Evolutionary conservation across 1,139 yeast genomes (phyloP), one percentile per base, ranked within the genome.

Genomic region (Petasospora fabianii): DNA sequence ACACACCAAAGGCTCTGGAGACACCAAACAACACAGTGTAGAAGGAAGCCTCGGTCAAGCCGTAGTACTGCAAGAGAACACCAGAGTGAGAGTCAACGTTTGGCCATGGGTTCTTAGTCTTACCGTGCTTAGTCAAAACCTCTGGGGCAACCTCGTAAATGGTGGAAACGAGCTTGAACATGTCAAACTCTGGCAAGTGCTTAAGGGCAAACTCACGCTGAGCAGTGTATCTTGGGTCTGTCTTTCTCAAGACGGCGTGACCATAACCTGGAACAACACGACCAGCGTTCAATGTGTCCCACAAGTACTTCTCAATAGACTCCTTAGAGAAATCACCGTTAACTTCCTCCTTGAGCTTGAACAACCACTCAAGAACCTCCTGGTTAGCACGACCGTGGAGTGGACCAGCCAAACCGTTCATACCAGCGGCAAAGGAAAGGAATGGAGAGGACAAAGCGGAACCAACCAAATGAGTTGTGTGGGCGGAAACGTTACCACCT

Each of bases 51-150:
- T 92, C 96, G 48, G 85, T 84, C 69, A 92, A 78, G 54, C 97
- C 97, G 74, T 90, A 92, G 80, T 92, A 88, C 71, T 90, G 96
- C 73, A 92, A 81, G 59, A 92, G 73, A 54, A 90, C 96, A 73
- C 97, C 97, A 40, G 97, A 88, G 71, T 87, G 95, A 44, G 97
- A 86, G 71, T 90, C 97, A 58, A 90, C 97, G 68, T 90, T 90
- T 69, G 97, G 97, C 92, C 92, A 88, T 71, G 97, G 97, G 80
- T 88, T 90, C 80, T 87, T 86, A 63, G 97, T 88, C 80, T 90
- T 90, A 69, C 97, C 97, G 69, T 90, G 97, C 74, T 87, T 78
- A 62, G 94, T 84, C 65, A 90, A 77, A 48, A 90, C 97, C 58
- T 78, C 84, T 65, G 97, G 97, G 50, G 97, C 97, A 61, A 90